Evolutionary conservation across 2,329 filamentous ascomycete species (phyloP).

Genomic region (Apiospora sp.): DNA sequence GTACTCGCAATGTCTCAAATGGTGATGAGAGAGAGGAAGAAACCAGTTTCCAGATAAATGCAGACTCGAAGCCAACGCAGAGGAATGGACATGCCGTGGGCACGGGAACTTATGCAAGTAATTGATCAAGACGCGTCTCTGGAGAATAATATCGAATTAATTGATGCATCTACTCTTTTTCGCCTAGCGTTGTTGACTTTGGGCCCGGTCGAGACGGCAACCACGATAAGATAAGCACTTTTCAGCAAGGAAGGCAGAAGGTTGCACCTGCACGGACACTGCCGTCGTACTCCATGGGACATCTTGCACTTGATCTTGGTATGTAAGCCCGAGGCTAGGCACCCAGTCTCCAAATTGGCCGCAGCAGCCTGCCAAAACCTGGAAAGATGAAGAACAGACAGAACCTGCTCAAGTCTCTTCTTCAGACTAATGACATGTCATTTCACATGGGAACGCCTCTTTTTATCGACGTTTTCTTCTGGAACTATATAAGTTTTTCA

Average conservation of each 20-base stretch:
- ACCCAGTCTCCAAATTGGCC: neutral
- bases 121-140: constrained; percentile 13
- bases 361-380: neutral
- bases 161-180: constrained; percentile 2
- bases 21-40: neutral
- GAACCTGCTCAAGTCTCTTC: neutral
- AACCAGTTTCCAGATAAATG: neutral
- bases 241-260: neutral
- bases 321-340: neutral
- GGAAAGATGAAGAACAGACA: neutral
- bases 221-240: constrained; percentile 18
- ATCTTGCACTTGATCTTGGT: neutral
- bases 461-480: neutral
- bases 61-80: constrained; percentile 8
- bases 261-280: neutral
- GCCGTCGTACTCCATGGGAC: neutral
- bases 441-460: neutral
- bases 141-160: neutral
- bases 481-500: neutral
- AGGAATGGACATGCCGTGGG: constrained; percentile 12
- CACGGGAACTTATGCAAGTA: constrained; percentile 19
- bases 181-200: constrained; percentile 7
- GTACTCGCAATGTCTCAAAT: neutral
- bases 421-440: neutral
- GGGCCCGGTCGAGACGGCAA: constrained; percentile 11